phyloP scores from a whole-genome alignment of 2,329 filamentous ascomycete species.

The Magnaporthiopsis poae region DNA sequence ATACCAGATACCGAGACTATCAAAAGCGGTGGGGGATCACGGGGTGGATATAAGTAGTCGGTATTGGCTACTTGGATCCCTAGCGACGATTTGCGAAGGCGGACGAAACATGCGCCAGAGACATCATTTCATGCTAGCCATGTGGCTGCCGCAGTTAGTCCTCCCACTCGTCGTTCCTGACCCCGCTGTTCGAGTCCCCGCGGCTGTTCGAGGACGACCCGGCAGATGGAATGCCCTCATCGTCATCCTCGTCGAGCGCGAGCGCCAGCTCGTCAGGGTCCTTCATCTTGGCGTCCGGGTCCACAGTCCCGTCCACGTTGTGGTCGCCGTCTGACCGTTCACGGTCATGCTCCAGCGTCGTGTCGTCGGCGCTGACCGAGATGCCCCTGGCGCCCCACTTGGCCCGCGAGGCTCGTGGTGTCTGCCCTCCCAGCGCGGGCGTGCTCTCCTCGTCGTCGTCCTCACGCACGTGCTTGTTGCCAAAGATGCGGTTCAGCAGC shows the following conservation, averaged over 20 bases:
- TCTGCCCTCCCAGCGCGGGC: constrained; percentile 32
- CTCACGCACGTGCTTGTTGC: constrained; percentile 43
- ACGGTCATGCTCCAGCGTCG: constrained; percentile 39
- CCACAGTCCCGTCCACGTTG: constrained; percentile 36
- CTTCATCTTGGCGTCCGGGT: constrained; percentile 56
- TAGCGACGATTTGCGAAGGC: background rate
- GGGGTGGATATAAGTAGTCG: background rate
- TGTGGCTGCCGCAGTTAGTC: constrained; percentile 8
- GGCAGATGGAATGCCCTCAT: constrained; percentile 21
- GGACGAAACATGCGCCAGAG: background rate
- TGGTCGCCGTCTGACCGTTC: constrained; percentile 27
- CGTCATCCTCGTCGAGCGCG: constrained; percentile 49
- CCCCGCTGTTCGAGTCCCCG: constrained; percentile 9
- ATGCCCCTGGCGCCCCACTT: constrained; percentile 58
- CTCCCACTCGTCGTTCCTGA: constrained; percentile 17
- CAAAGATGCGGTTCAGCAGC: constrained; percentile 70
- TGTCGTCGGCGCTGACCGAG: constrained; percentile 57
- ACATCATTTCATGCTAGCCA: background rate
- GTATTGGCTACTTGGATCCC: background rate
- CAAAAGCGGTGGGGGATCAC: no score
- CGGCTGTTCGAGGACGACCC: background rate
- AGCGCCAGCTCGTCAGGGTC: constrained; percentile 56
- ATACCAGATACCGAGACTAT: background rate
- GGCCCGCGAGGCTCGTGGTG: constrained; percentile 27
- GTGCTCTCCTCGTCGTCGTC: constrained; percentile 52